phyloP scores from a whole-genome alignment of 495 filamentous ascomycete species.

The Penicillium coffeae region DNA sequence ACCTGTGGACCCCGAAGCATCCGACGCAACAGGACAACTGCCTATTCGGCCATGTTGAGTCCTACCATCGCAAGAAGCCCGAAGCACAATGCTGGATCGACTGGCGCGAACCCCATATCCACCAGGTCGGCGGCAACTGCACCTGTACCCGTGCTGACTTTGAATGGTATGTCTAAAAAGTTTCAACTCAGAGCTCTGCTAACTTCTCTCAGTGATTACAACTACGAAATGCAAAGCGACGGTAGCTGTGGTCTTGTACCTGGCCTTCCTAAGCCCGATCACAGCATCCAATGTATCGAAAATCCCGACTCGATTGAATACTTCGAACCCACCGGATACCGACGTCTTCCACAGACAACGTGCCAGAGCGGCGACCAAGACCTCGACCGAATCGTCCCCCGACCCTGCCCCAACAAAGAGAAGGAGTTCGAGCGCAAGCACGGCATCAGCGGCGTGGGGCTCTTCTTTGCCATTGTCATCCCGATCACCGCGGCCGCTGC shows the following conservation, averaged over 20 bases:
- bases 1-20: constrained; percentile 79
- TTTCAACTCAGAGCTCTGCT: constrained; percentile 3
- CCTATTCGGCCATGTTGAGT: constrained; percentile 84
- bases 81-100: constrained; percentile 76
- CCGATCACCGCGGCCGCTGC: constrained; percentile 65
- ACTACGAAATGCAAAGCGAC: constrained; percentile 74
- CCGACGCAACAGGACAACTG: constrained; percentile 72
- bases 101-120: constrained; percentile 61
- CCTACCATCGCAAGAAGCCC: constrained; percentile 85
- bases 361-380: constrained; percentile 66
- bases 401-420: constrained; percentile 71
- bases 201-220: constrained; percentile 71
- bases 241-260: constrained; percentile 70
- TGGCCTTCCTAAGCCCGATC: constrained; percentile 65
- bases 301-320: constrained; percentile 67
- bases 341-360: constrained; percentile 84
- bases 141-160: constrained; percentile 78
- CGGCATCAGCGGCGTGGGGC: constrained; percentile 63
- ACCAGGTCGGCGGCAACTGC: constrained; percentile 66
- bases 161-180: constrained; percentile 71
- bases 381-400: constrained; percentile 57
- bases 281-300: constrained; percentile 58
- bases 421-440: constrained; percentile 71
- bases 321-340: constrained; percentile 79
- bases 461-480: constrained; percentile 81